Evolutionary conservation across 208 protist genomes (phyloP).

Genomic region (Porcisia deanei): DNA sequence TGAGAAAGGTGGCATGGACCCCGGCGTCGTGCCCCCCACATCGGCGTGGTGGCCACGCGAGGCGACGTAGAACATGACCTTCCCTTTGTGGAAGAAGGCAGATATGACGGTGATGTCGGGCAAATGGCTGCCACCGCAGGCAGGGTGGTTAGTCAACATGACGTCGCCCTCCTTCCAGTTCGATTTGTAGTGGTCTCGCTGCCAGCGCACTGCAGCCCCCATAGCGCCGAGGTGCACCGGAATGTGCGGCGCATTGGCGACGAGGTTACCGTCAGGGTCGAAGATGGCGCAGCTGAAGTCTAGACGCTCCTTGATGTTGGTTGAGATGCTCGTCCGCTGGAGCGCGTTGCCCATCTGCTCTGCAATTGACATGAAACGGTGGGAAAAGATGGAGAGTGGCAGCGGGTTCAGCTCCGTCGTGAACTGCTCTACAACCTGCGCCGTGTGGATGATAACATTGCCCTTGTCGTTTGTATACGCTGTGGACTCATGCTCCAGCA

Average conservation of each 20-base stretch:
- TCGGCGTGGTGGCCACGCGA: slow-evolving; percentile 96
- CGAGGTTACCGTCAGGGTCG: slow-evolving; percentile 90
- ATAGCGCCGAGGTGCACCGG: slow-evolving; percentile 97
- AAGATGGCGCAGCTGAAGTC: slow-evolving; percentile 93
- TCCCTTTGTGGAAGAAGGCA: slow-evolving; percentile 74
- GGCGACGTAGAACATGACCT: slow-evolving; percentile 93
- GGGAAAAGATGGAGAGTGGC: slow-evolving; percentile 91
- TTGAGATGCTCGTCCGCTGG: slow-evolving; percentile 95
- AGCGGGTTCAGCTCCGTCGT: slow-evolving; percentile 75
- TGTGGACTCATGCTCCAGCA: slow-evolving; percentile 84
- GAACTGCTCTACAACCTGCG: slow-evolving; percentile 42
- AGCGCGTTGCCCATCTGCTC: slow-evolving; percentile 97
- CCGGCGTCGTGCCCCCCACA: slow-evolving; percentile 95
- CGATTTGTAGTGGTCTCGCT: slow-evolving; percentile 60
- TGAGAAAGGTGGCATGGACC: slow-evolving; percentile 96
- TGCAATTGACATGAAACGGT: slow-evolving; percentile 97
- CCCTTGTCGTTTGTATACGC: slow-evolving; percentile 82
- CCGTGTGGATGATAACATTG: slow-evolving; percentile 75
- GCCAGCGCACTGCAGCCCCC: slow-evolving; percentile 89
- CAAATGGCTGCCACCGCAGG: slow-evolving; percentile 94
- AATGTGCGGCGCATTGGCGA: slow-evolving; percentile 96
- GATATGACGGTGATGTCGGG: slow-evolving; percentile 97
- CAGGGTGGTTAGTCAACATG: slow-evolving; percentile 94
- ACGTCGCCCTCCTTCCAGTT: slow-evolving; percentile 92
- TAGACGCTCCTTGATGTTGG: slow-evolving; percentile 96